These are phyloP conservation scores for Scutellaria minor DNA, from an alignment of 257 asterid species.

Conservation along the genomic window DNA sequence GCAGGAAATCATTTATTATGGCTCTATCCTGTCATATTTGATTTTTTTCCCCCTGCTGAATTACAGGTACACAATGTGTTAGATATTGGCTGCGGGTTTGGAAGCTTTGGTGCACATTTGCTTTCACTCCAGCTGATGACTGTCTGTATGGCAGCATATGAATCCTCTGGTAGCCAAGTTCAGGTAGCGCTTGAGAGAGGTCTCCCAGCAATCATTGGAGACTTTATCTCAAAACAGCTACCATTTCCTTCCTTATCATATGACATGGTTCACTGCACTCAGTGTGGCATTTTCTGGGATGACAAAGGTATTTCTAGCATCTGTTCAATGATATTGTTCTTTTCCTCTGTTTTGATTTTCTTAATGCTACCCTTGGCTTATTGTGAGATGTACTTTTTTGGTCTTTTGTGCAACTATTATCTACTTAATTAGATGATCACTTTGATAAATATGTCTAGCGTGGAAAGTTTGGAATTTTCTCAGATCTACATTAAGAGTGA, in stretches of 20 bases:
- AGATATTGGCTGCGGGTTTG: constrained; percentile 98
- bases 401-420: not conserved
- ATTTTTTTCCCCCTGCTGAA: constrained; percentile 38
- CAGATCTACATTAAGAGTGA: constrained; percentile 14
- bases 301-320: constrained; percentile 66
- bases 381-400: not conserved
- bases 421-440: constrained; percentile 1
- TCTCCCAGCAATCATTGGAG: constrained; percentile 93
- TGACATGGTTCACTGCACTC: constrained; percentile 98
- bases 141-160: constrained; percentile 92
- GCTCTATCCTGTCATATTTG: constrained; percentile 21
- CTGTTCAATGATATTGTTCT: constrained; percentile 21
- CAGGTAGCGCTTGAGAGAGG: constrained; percentile 98
- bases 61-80: constrained; percentile 81
- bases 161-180: constrained; percentile 96
- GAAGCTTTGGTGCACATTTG: constrained; percentile 93
- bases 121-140: constrained; percentile 90
- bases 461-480: constrained; percentile 18
- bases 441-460: not conserved
- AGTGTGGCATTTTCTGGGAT: constrained; percentile 92
- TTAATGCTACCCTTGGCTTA: constrained; percentile 26
- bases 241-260: constrained; percentile 93
- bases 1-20: constrained; percentile 12
- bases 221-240: constrained; percentile 77
- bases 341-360: constrained; percentile 16